These are phyloP conservation scores for Aspergillus heteromorphus DNA, from an alignment of 495 filamentous ascomycete species.

Conservation along the genomic window DNA sequence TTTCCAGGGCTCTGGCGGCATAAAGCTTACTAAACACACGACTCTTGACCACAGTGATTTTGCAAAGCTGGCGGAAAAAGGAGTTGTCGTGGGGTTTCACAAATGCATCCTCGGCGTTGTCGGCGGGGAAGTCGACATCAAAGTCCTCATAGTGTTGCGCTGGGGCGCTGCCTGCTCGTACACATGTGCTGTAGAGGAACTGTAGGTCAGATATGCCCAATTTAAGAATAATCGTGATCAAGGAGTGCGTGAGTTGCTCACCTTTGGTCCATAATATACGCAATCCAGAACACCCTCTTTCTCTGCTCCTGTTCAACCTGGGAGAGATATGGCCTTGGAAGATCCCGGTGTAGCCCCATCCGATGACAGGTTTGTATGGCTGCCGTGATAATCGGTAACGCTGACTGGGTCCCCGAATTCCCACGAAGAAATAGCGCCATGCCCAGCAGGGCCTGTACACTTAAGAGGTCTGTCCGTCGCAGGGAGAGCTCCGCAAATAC, in stretches of 20 bases:
- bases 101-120: slow-evolving; percentile 65
- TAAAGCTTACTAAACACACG: slow-evolving; percentile 89
- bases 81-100: slow-evolving; percentile 72
- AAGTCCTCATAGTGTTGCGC: slow-evolving; percentile 94
- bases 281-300: slow-evolving; percentile 92
- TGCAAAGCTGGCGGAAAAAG: slow-evolving; percentile 83
- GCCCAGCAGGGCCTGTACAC: slow-evolving; percentile 87
- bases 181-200: slow-evolving; percentile 55
- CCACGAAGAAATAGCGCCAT: slow-evolving; percentile 95
- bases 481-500: slow-evolving; percentile 85
- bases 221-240: not conserved
- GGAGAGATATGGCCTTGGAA: slow-evolving; percentile 77
- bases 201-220: not conserved
- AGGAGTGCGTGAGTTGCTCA: slow-evolving; percentile 18
- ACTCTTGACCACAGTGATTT: slow-evolving; percentile 81
- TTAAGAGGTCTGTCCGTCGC: slow-evolving; percentile 88
- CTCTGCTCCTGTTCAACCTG: slow-evolving; percentile 83
- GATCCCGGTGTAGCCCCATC: slow-evolving; percentile 91
- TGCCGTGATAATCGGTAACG: slow-evolving; percentile 83
- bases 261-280: slow-evolving; percentile 92
- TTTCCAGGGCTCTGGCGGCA: slow-evolving; percentile 73
- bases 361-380: slow-evolving; percentile 85
- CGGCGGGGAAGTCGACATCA: slow-evolving; percentile 85
- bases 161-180: slow-evolving; percentile 81
- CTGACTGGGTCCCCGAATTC: slow-evolving; percentile 87